Conservation (phyloP, 805 yeast genomes). For the Debaryomyces hansenii region DNA sequence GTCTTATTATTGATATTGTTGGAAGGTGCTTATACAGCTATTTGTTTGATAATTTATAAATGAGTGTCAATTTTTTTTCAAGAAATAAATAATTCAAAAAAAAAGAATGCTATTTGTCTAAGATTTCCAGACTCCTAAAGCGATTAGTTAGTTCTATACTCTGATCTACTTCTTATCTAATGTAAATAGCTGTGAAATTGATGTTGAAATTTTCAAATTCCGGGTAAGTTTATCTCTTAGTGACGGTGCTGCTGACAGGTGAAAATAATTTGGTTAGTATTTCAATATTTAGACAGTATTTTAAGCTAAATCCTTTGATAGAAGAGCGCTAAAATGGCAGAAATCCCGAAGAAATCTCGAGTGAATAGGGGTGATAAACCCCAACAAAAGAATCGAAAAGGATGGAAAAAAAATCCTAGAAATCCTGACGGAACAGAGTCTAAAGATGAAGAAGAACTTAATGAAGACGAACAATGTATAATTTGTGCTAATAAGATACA, state of each 20-base stretch:
- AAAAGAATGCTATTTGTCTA: no score
- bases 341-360: not conserved
- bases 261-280: no score
- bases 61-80: no score
- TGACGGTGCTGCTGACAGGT: not conserved
- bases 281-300: not conserved
- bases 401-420: not conserved
- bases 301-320: not conserved
- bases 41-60: no score
- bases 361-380: not conserved
- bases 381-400: not conserved
- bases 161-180: not conserved
- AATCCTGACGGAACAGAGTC: conserved; percentile 6
- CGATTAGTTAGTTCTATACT: not conserved
- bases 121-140: not conserved
- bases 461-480: conserved; percentile 57
- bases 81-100: no score
- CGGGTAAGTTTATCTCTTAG: conserved; percentile 1
- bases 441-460: conserved; percentile 25
- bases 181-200: not conserved
- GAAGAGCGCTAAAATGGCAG: not conserved
- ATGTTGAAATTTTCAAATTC: not conserved
- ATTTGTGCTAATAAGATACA: conserved; percentile 77
- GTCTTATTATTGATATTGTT: not conserved
- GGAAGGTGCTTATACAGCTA: no score